phyloP scores from a whole-genome alignment of 2,329 filamentous ascomycete species.

The Penicillium hordei region DNA sequence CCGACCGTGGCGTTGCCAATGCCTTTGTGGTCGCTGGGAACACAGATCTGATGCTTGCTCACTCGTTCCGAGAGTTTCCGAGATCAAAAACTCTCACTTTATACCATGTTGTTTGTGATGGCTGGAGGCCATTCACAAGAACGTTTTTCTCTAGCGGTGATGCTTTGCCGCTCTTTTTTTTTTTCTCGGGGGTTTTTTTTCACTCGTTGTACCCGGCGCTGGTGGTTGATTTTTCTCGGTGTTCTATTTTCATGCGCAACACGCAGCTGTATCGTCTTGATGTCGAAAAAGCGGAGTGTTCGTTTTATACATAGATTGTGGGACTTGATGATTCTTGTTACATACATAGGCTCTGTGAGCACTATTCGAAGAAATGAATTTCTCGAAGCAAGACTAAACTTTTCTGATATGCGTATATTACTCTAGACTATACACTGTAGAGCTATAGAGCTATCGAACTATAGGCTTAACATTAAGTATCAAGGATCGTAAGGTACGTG shows the following conservation, averaged over 20 bases:
- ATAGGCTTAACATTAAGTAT: not conserved
- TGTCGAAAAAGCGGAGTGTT: constrained; percentile 14
- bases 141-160: constrained; percentile 10
- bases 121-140: constrained; percentile 1
- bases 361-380: constrained; percentile 9
- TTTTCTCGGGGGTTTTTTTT: constrained; percentile 15
- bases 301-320: constrained; percentile 18
- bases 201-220: constrained; percentile 29
- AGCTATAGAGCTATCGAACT: not conserved
- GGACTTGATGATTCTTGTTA: constrained; percentile 14
- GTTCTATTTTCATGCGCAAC: constrained; percentile 22
- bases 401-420: not conserved
- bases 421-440: not conserved
- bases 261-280: constrained; percentile 15
- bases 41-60: not conserved
- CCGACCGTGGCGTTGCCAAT: constrained; percentile 8
- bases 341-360: constrained; percentile 26
- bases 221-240: constrained; percentile 33
- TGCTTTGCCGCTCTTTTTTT: constrained; percentile 13
- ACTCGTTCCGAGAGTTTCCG: constrained; percentile 6
- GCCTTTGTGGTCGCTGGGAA: not conserved
- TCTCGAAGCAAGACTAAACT: not conserved
- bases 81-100: constrained; percentile 1
- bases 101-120: constrained; percentile 6
- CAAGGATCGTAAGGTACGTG: not conserved